phyloP scores from a whole-genome alignment of 495 filamentous ascomycete genomes.

The Clohesyomyces aquaticus region DNA sequence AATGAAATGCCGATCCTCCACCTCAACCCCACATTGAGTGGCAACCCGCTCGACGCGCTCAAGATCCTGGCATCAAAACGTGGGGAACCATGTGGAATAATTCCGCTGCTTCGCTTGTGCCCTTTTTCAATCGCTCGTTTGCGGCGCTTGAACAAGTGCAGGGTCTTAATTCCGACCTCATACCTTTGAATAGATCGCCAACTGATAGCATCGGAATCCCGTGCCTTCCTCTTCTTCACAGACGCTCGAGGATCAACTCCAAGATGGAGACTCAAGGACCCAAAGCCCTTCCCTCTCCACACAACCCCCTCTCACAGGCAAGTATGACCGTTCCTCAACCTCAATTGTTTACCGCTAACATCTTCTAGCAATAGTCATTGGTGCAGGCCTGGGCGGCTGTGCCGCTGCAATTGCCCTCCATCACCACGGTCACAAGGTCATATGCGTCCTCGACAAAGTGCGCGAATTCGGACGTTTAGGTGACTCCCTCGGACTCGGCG shows the following conservation, averaged over 20 bases:
- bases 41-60: too few relatives aligned
- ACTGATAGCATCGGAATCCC: too few relatives aligned
- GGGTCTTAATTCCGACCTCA: not conserved
- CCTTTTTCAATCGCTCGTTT: not conserved
- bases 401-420: slow-evolving; percentile 57
- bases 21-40: slow-evolving; percentile 21
- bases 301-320: slow-evolving; percentile 35
- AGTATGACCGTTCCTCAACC: not conserved
- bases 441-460: slow-evolving; percentile 55
- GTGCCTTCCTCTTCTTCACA: too few relatives aligned
- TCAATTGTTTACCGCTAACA: not conserved
- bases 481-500: slow-evolving; percentile 56
- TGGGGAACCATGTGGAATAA: slow-evolving; percentile 10
- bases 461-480: slow-evolving; percentile 55
- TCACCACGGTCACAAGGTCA: slow-evolving; percentile 56
- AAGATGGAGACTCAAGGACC: not conserved
- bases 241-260: too few relatives aligned
- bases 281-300: slow-evolving; percentile 11
- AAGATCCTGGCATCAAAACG: too few relatives aligned
- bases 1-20: slow-evolving; percentile 20
- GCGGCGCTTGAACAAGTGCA: not conserved
- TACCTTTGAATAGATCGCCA: not conserved
- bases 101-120: slow-evolving; percentile 11
- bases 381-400: slow-evolving; percentile 60
- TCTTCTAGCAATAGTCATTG: slow-evolving; percentile 54